Base-by-base conservation (phyloP, 1,284 basidiomycete genomes). In the Inonotus hispidus region DNA sequence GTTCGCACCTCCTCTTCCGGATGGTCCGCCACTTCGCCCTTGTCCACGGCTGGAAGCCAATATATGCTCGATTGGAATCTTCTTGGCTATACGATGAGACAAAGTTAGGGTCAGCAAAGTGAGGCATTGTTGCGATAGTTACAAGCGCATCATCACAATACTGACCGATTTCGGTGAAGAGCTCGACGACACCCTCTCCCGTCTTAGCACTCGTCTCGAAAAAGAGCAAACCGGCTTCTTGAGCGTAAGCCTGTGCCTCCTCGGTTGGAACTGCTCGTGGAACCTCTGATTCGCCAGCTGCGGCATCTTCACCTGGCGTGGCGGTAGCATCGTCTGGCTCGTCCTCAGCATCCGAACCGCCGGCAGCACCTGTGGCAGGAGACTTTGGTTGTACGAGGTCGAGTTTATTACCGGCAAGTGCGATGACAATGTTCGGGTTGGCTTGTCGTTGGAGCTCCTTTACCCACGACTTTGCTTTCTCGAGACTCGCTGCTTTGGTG, bases 381-480 rank as follows among this genome's bases (percentile, higher is more conserved):
- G 87, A 80, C 1, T 81, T 67, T 10, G 87, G 76, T 68, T 90
- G 86, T 38, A 97, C 93, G 64, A 98, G 83, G 76, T 98, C 95
- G 68, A 97, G 82, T 76, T 98, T 97, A 83, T 97, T 97, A 45
- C 95, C 95, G 11, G 92, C 92, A 53, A 98, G 86, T 8, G 95
- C 95, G 70, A 99, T 99, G 71, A 99, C 95, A 72, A 99, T 98
- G 75, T 98, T 98, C 39, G 96, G 95, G 74, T 97, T 98, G 41
- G 97, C 96, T 73, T 99, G 96, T 65, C 97, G 87, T 75, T 99
- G 97, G 27, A 99, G 83, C 77, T 99, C 96, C 79, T 98, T 99
- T 66, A 99, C 95, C 96, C 96, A 99, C 38, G 94, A 95, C 79
- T 99, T 99, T 63, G 96, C 96, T 76, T 99, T 99, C 75, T 99